Conservation (phyloP, 2,329 filamentous ascomycete species). For the Penicillium sp. region DNA sequence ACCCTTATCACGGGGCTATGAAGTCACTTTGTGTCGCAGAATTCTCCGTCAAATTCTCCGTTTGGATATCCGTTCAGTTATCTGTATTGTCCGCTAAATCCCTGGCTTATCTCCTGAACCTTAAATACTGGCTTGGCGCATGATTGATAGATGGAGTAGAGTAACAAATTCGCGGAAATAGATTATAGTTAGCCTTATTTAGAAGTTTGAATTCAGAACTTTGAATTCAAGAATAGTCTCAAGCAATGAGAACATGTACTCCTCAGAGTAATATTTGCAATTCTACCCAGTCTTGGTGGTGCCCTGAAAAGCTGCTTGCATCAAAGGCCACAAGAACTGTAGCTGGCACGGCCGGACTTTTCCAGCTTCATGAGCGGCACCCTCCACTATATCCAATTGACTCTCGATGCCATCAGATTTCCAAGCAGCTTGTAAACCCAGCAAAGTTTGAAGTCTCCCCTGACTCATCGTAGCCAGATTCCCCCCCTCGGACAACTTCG, state of each 20-base stretch:
- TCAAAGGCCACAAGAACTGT: background rate
- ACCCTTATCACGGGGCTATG: background rate
- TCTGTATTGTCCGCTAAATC: too few species aligned
- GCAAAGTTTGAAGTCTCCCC: background rate
- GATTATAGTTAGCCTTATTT: background rate
- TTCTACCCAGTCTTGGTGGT: too few species aligned
- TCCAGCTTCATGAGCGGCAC: background rate
- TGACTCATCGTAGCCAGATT: background rate
- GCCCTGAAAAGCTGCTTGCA: background rate
- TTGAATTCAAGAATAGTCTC: too few species aligned
- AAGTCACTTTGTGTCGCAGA: too few species aligned
- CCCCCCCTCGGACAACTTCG: background rate
- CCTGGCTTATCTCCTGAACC: too few species aligned
- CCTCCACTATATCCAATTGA: background rate
- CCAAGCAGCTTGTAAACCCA: background rate
- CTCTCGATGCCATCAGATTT: background rate
- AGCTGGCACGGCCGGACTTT: background rate
- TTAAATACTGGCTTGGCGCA: too few species aligned
- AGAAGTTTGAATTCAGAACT: too few species aligned
- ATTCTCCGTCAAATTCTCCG: too few species aligned
- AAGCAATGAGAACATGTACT: too few species aligned
- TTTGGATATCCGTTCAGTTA: too few species aligned
- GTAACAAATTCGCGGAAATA: background rate
- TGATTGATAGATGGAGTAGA: too few species aligned
- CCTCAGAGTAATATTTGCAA: too few species aligned